Evolutionary conservation across 305 asterid species (phyloP).

Genomic region (Plantago coronopus): DNA sequence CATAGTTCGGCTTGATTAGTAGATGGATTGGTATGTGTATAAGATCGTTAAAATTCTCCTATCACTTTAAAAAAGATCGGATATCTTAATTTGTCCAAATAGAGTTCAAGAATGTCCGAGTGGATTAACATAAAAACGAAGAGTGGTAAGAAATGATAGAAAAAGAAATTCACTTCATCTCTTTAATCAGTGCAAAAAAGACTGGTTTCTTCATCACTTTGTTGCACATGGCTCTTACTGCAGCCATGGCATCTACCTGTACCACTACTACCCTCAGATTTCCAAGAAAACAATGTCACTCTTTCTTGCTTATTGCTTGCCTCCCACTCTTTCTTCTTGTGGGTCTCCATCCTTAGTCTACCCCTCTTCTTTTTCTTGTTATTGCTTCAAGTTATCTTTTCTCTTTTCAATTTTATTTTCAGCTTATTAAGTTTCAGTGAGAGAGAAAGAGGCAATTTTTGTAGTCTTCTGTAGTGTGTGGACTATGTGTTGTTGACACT

Average conservation of each 20-base stretch:
- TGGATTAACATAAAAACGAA: too few species aligned
- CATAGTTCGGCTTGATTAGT: too few species aligned
- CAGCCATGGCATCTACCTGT: constrained; percentile 30
- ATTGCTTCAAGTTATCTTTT: constrained; percentile 44
- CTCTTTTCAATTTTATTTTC: constrained; percentile 11
- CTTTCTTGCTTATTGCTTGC: constrained; percentile 49
- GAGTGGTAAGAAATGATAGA: too few species aligned
- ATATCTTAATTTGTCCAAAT: too few species aligned
- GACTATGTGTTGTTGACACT: constrained; percentile 12
- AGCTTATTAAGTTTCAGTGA: constrained; percentile 19
- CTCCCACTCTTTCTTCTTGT: constrained; percentile 59
- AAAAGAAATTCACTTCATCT: constrained; percentile 12
- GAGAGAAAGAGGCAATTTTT: constrained; percentile 11
- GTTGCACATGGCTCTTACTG: constrained; percentile 27
- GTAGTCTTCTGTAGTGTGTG: constrained; percentile 19
- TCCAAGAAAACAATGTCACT: constrained; percentile 32
- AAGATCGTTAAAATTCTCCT: too few species aligned
- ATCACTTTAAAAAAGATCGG: too few species aligned
- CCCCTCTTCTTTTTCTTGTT: constrained; percentile 27
- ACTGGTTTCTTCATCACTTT: constrained; percentile 18
- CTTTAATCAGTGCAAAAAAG: constrained; percentile 27
- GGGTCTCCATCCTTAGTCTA: constrained; percentile 61
- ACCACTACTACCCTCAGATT: constrained; percentile 22
- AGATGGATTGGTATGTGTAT: too few species aligned
- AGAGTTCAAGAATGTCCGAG: too few species aligned